phyloP scores from a whole-genome alignment of 257 asterid genomes.

The Gentiana dahurica region DNA sequence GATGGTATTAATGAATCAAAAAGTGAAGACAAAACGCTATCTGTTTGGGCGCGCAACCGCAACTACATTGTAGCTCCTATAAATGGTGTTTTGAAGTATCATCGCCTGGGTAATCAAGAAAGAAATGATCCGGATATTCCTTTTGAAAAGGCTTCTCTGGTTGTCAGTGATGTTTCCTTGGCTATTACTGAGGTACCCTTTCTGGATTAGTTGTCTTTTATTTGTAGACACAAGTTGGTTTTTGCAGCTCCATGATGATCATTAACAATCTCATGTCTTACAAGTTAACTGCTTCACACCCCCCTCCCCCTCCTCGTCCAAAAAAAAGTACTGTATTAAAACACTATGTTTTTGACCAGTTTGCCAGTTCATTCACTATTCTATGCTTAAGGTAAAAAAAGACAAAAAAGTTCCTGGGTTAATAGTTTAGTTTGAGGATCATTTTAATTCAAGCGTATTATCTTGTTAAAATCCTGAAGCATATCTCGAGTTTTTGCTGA shows the following conservation, averaged over 20 bases:
- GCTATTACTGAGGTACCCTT: slow-evolving; percentile 71
- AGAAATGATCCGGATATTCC: slow-evolving; percentile 74
- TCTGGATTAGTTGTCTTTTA: not conserved
- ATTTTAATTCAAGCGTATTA: no score
- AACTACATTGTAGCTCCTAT: slow-evolving; percentile 85
- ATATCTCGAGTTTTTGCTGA: no score
- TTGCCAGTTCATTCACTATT: not conserved
- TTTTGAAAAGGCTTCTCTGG: slow-evolving; percentile 81
- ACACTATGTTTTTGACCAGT: not conserved
- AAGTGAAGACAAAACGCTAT: slow-evolving; percentile 26
- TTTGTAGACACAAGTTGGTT: no score
- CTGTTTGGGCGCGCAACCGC: slow-evolving; percentile 67
- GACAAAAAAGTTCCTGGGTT: no score
- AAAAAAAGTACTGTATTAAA: not conserved
- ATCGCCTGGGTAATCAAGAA: slow-evolving; percentile 92
- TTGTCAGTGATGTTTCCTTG: slow-evolving; percentile 70
- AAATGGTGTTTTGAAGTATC: slow-evolving; percentile 88
- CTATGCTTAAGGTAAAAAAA: no score
- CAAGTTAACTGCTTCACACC: not conserved
- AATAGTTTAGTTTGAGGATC: no score
- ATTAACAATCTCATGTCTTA: no score
- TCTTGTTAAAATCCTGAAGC: no score
- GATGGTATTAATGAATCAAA: slow-evolving; percentile 77
- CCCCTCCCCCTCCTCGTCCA: not conserved
- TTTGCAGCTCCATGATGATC: no score